phyloP scores from a whole-genome alignment of 2,329 filamentous ascomycete genomes.

The Pseudogymnoascus sp. region DNA sequence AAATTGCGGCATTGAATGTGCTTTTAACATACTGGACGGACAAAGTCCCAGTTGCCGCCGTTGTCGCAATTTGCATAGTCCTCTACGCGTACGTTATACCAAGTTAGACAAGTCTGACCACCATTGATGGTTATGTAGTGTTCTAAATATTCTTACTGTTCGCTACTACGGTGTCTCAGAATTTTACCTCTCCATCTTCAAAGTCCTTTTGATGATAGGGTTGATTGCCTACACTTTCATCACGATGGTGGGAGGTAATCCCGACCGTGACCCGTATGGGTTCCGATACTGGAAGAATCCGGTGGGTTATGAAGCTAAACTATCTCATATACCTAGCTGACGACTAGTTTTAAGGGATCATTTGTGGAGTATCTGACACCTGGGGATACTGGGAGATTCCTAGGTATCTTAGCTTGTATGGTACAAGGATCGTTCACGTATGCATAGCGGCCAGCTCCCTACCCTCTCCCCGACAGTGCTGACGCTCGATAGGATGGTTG shows the following conservation, averaged over 20 bases:
- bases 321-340: conserved; percentile 60
- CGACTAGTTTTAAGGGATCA: conserved; percentile 53
- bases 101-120: background rate
- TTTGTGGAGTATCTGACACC: conserved; percentile 44
- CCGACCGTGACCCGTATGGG: conserved; percentile 61
- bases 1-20: conserved; percentile 36
- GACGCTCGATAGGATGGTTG: conserved; percentile 54
- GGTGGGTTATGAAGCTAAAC: conserved; percentile 59
- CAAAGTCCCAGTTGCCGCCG: conserved; percentile 31
- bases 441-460: conserved; percentile 54
- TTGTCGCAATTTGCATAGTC: conserved; percentile 33
- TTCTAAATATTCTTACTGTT: conserved; percentile 51
- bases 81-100: conserved; percentile 26
- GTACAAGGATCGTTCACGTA: conserved; percentile 64
- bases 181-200: conserved; percentile 52
- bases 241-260: conserved; percentile 77
- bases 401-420: conserved; percentile 70
- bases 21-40: conserved; percentile 35
- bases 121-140: conserved; percentile 11
- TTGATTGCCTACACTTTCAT: conserved; percentile 73
- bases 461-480: conserved; percentile 58
- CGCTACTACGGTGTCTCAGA: conserved; percentile 54
- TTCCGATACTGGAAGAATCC: conserved; percentile 64
- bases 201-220: conserved; percentile 53
- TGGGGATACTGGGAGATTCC: conserved; percentile 39